Evolutionary conservation across 2,329 filamentous ascomycete genomes (phyloP).

Genomic region (Aspergillus felis): DNA sequence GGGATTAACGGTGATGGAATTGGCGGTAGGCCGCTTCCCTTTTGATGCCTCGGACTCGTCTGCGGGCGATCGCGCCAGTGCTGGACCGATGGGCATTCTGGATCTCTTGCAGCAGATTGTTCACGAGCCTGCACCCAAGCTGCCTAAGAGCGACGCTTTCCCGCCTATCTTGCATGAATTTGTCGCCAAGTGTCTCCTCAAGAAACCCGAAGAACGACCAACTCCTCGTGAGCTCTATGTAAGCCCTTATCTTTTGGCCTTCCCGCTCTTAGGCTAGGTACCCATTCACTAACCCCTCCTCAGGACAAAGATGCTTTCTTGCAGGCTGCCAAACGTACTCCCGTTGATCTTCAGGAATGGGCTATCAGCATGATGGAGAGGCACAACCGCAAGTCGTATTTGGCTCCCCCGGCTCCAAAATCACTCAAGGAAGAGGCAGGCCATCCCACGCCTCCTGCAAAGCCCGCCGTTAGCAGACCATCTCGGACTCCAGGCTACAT

Average conservation of each 20-base stretch:
- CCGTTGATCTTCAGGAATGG: conserved; percentile 91
- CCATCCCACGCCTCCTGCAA: conserved; percentile 34
- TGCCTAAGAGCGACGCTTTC: conserved; percentile 97
- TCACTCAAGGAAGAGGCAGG: conserved; percentile 58
- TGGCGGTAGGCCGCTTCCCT: conserved; percentile 95
- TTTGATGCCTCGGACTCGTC: conserved; percentile 80
- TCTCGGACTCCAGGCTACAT: conserved; percentile 37
- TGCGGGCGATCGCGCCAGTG: conserved; percentile 62
- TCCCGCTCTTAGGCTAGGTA: background rate
- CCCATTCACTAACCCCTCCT: conserved; percentile 20
- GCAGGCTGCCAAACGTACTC: conserved; percentile 92
- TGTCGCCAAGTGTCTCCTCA: conserved; percentile 91
- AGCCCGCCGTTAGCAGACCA: conserved; percentile 20
- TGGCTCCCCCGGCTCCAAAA: conserved; percentile 76
- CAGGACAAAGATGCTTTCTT: conserved; percentile 92
- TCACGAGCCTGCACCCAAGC: conserved; percentile 84
- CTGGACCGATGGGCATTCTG: conserved; percentile 83
- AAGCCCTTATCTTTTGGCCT: conserved; percentile 35
- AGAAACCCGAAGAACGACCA: conserved; percentile 81
- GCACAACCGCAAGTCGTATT: conserved; percentile 91
- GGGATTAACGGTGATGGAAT: conserved; percentile 89
- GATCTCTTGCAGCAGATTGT: conserved; percentile 97
- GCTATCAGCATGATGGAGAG: conserved; percentile 89
- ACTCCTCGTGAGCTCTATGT: conserved; percentile 93
- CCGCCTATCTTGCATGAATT: conserved; percentile 92